Conservation (phyloP, 2,329 filamentous ascomycete species). For the Hymenoscyphus fraxineus region DNA sequence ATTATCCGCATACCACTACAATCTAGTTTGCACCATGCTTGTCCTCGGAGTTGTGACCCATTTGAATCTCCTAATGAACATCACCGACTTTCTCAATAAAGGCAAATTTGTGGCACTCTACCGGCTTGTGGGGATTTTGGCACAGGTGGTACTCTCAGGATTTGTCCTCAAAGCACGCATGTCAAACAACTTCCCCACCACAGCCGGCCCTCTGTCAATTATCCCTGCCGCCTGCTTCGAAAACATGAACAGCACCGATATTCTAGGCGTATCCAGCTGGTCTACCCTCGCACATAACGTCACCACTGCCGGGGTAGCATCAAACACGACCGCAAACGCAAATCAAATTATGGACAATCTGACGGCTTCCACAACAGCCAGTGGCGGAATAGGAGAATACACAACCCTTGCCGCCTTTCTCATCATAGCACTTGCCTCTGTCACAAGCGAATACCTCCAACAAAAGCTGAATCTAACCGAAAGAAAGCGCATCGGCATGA, state of each 20-base stretch:
- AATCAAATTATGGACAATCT: constrained; percentile 1
- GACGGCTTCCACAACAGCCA: neutral
- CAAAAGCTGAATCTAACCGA: neutral
- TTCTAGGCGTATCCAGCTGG: neutral
- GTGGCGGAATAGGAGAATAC: constrained; percentile 3
- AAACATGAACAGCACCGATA: neutral
- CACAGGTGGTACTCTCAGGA: neutral
- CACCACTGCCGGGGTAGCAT: neutral
- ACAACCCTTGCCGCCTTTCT: neutral
- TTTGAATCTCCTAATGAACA: constrained; percentile 7
- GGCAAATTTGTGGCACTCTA: constrained; percentile 6
- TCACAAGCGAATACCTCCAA: constrained; percentile 4
- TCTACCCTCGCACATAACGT: neutral
- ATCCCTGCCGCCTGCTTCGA: constrained; percentile 4
- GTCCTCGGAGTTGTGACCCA: constrained; percentile 6
- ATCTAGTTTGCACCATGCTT: constrained; percentile 9
- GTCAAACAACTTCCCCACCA: constrained; percentile 2
- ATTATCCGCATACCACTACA: constrained; percentile 11
- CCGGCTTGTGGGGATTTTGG: neutral
- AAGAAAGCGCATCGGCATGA: neutral
- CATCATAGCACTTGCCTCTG: neutral
- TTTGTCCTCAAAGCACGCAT: constrained; percentile 4
- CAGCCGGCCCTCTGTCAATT: neutral
- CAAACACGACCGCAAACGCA: constrained; percentile 3
- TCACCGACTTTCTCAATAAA: constrained; percentile 10